phyloP scores from a whole-genome alignment of 495 filamentous ascomycete species.

The Penicillium psychrofluorescens region DNA sequence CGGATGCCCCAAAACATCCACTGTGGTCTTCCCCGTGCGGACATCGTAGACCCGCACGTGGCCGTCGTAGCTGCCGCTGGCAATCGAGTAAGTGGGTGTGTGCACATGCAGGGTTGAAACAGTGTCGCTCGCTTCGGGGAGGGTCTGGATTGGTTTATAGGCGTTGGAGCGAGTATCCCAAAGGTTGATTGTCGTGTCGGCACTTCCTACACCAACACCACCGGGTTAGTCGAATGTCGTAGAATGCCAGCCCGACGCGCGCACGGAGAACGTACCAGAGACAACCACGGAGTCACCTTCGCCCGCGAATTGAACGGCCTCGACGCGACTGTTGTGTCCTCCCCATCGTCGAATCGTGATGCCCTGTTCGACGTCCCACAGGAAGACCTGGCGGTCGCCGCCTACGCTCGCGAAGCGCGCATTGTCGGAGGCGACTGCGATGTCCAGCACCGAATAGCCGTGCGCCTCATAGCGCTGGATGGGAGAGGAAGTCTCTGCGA shows the following conservation, averaged over 20 bases:
- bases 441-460: slow-evolving; percentile 80
- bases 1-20: slow-evolving; percentile 55
- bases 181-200: slow-evolving; percentile 74
- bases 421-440: slow-evolving; percentile 71
- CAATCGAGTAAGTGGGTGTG: slow-evolving; percentile 34
- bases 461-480: slow-evolving; percentile 87
- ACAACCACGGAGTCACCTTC: slow-evolving; percentile 61
- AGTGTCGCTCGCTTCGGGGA: slow-evolving; percentile 72
- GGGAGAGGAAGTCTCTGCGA: slow-evolving; percentile 39
- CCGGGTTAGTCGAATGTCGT: no score
- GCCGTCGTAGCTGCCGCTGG: slow-evolving; percentile 78
- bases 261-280: slow-evolving; percentile 35
- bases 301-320: slow-evolving; percentile 71
- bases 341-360: slow-evolving; percentile 66
- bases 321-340: slow-evolving; percentile 66
- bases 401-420: slow-evolving; percentile 72
- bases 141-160: slow-evolving; percentile 66
- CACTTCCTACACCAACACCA: slow-evolving; percentile 44
- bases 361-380: slow-evolving; percentile 86
- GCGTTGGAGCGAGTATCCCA: slow-evolving; percentile 69
- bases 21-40: slow-evolving; percentile 65
- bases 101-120: slow-evolving; percentile 53
- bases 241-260: no score
- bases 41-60: slow-evolving; percentile 79
- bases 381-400: slow-evolving; percentile 81